Evolutionary conservation across 208 protist species (phyloP), one percentile per base, ranked within the genome.

Genomic region (Leishmania lainsoni): DNA sequence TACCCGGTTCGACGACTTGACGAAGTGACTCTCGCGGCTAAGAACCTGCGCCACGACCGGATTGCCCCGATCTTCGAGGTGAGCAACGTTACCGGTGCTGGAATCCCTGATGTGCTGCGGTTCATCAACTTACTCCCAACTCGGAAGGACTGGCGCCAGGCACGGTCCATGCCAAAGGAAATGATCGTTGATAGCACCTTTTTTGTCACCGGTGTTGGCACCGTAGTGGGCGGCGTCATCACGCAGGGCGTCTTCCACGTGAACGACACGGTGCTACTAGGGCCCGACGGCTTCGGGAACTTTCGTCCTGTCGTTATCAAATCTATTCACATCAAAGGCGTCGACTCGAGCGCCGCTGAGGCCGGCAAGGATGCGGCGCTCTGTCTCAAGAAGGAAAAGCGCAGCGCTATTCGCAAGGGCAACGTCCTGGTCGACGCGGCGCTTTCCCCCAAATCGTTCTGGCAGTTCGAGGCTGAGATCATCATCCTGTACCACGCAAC

Each of bases 401-500:
- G 96, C n/a, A 92, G 80, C 35, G 88, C 86, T 1, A 96, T 99
- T 72, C 93, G 98, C n/a, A 99, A 99, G 78, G 98, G 98, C 58
- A 99, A 99, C 91, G 93, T 99, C 32, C 81, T 99, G 0, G 78
- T 86, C 26, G 89, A 95, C 71, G 83, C 86, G 32, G n/a, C 77
- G 3, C 76, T 66, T 52, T 78, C 91, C 45, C 93, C 96, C 8
- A 85, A 86, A 83, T 89, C 98, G 29, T 95, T 86, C 76, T 98
- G 96, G 91, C 96, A 99, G 86, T 99, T 99, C 78, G 95, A 98
- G 84, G 98, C 98, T 6, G 98, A 99, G 71, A 85, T 99, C 8
- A 89, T 98, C 20, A 96, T 99, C 26, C 89, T 99, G 26, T 99
- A 99, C 86, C 99, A 99, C 88, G 96, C 97, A 29, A 99, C 99